Evolutionary conservation across 169 alveolate species (phyloP), one percentile per base, ranked within the genome.

Genomic region (Cytauxzoon felis): DNA sequence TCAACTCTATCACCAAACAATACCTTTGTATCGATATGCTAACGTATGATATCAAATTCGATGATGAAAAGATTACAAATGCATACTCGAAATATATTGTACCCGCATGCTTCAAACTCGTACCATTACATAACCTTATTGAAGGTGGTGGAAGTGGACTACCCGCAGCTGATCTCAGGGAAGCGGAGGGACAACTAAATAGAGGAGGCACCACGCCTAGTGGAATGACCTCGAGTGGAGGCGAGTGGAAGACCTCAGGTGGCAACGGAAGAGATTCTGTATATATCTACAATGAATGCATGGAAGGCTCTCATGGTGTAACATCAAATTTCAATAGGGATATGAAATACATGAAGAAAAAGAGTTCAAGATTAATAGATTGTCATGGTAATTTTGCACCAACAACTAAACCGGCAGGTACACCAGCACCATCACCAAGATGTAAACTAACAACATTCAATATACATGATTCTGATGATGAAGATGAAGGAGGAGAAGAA

Each of bases 1-100:
- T 71, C 26, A 61, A 71, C 18, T 56, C 82, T 18, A 8, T 23
- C 30, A 71, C 73, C 18, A 40, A 61, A 13, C 61, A 71, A 32
- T 61, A 71, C 57, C 75, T 71, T 21, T 71, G 82, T 36, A 53
- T 71, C 2, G 82, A 71, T 30, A 7, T 62, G 13, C 48, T 71
- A 16, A 71, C 82, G 11, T 47, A 51, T 21, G 82, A 71, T 43
- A 60, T 71, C 11, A 40, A 51, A 23, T 71, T 71, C 18, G 76
- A 38, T 7, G 58, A 43, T 13, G n/a, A n/a, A n/a, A n/a, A n/a
- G n/a, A n/a, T n/a, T n/a, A 13, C 45, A 38, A 43, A 43, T 0
- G 57, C 24, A 34, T 60, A 45, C 43, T 54, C 61, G n/a, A 68
- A 58, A 56, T 49, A 40, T 51, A 33, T 61, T 34, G 82, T 71